Evolutionary conservation across 2,329 filamentous ascomycete genomes (phyloP).

Genomic region (Fusarium gaditjirri): DNA sequence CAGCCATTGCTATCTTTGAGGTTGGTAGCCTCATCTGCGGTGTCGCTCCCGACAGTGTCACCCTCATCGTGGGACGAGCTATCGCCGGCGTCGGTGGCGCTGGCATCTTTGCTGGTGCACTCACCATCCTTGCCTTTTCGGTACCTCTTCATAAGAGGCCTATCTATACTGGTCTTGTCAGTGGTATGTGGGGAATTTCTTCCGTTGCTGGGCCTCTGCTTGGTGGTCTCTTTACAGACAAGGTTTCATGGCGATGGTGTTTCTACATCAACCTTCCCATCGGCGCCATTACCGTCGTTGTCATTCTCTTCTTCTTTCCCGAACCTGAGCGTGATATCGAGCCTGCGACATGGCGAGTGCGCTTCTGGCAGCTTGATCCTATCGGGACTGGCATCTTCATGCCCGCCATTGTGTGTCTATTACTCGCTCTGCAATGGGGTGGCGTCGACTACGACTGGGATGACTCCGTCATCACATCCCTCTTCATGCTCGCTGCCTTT

Average conservation of each 20-base stretch:
- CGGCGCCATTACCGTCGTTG: slow-evolving; percentile 48
- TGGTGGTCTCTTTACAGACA: slow-evolving; percentile 51
- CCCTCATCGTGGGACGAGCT: slow-evolving; percentile 51
- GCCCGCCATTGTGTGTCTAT: slow-evolving; percentile 56
- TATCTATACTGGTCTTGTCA: slow-evolving; percentile 51
- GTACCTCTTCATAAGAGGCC: slow-evolving; percentile 50
- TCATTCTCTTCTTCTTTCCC: slow-evolving; percentile 46
- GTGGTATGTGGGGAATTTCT: slow-evolving; percentile 60
- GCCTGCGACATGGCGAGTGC: slow-evolving; percentile 40
- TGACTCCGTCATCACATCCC: slow-evolving; percentile 38
- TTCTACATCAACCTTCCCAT: slow-evolving; percentile 56
- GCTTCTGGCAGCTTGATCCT: slow-evolving; percentile 45
- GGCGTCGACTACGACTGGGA: slow-evolving; percentile 50
- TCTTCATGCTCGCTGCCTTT: slow-evolving; percentile 48
- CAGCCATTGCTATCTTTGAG: slow-evolving; percentile 55
- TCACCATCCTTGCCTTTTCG: slow-evolving; percentile 55
- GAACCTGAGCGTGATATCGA: slow-evolving; percentile 41
- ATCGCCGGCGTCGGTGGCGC: slow-evolving; percentile 55
- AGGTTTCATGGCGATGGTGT: slow-evolving; percentile 54
- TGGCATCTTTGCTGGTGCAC: slow-evolving; percentile 58
- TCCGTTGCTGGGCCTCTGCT: slow-evolving; percentile 50
- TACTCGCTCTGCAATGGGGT: slow-evolving; percentile 64
- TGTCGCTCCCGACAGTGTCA: slow-evolving; percentile 46
- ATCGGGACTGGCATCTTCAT: slow-evolving; percentile 48
- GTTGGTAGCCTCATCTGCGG: slow-evolving; percentile 56